Percentiles rank a stretch among this genome's conserved stretches.
Evolutionary conservation across 2,329 filamentous ascomycete species (phyloP).

Genomic region (Sporothrix brunneoviolacea): DNA sequence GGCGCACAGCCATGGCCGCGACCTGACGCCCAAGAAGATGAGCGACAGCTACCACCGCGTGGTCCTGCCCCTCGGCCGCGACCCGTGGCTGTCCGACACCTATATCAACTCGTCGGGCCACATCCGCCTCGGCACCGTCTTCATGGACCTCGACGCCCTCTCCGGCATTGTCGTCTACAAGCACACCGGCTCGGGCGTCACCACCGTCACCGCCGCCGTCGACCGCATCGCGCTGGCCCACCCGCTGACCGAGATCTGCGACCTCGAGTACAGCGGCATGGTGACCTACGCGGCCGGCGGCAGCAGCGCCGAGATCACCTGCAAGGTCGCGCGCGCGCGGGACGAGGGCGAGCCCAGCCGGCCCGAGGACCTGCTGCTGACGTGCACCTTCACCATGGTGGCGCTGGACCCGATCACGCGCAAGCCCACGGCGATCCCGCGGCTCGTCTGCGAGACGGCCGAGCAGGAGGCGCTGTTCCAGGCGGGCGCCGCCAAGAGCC

Average conservation of each 20-base stretch:
- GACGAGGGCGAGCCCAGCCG: constrained; percentile 46
- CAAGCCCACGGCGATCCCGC: constrained; percentile 53
- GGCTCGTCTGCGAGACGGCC: constrained; percentile 50
- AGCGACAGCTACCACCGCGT: constrained; percentile 63
- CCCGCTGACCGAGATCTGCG: constrained; percentile 69
- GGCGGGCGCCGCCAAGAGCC: constrained; percentile 19
- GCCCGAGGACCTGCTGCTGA: constrained; percentile 38
- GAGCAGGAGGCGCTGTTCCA: constrained; percentile 59
- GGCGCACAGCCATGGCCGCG: constrained; percentile 35
- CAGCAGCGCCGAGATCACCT: constrained; percentile 67
- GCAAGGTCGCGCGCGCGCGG: constrained; percentile 64
- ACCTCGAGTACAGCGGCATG: constrained; percentile 61
- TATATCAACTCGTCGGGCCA: constrained; percentile 72
- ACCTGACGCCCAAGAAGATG: constrained; percentile 62
- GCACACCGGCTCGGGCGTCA: constrained; percentile 50
- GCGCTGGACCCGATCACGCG: constrained; percentile 63
- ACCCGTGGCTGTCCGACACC: constrained; percentile 70
- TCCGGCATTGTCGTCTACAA: constrained; percentile 72
- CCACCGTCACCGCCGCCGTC: constrained; percentile 43
- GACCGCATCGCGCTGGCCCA: constrained; percentile 55
- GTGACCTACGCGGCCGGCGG: constrained; percentile 64
- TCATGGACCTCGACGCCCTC: constrained; percentile 75
- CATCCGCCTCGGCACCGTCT: constrained; percentile 64
- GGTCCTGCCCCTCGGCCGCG: constrained; percentile 60
- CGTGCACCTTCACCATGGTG: constrained; percentile 66